Evolutionary conservation across 192 early-diverging fungal species (phyloP), one percentile per base, ranked within the genome.

Genomic region (Geranomyces variabilis): DNA sequence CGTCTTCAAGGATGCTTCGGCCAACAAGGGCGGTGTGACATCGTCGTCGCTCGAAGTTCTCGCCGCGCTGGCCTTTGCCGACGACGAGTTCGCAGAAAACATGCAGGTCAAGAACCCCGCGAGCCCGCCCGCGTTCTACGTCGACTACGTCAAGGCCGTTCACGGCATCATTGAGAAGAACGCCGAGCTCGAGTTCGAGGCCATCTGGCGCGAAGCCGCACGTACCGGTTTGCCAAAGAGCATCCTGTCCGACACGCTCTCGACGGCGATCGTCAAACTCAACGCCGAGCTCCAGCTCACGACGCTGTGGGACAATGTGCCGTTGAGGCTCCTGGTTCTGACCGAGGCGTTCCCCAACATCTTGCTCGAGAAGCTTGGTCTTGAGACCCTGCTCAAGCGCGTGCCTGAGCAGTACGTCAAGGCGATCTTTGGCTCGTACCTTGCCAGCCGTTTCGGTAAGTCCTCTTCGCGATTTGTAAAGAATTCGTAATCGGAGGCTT

Each of bases 21-120:
- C 96, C 76, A 99, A 99, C 87, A 99, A 99, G 87, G 96, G 96
- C 66, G 96, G 96, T 81, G 96, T 99, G 30, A 99, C 96, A 0
- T 99, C 96, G 31, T 96, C 95, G 4, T 97, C 95, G 14, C 88
- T 99, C 19, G 96, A 99, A 79, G 96, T 99, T 6, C 83, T 99
- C 66, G 96, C 96, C 68, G 96, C 96, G 24, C 87, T 99, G 76
- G 86, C 96, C 7, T 93, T 99, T 75, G 91, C 85, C 55, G 96
- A 99, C 79, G 89, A 90, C 59, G 94, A 93, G 79, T 96, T 96
- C 76, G 87, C 83, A 55, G 84, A 92, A 66, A 82, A 93, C 76
- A 99, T 99, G 96, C 91, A 90, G 80, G 92, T 96, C 67, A 88
- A 92, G 67, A 77, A 85, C 26, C 95, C 96, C 5, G 79, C 70